phyloP scores from a whole-genome alignment of 371 early-diverging fungal genomes.

The Paraphysoderma sedebokerense region DNA sequence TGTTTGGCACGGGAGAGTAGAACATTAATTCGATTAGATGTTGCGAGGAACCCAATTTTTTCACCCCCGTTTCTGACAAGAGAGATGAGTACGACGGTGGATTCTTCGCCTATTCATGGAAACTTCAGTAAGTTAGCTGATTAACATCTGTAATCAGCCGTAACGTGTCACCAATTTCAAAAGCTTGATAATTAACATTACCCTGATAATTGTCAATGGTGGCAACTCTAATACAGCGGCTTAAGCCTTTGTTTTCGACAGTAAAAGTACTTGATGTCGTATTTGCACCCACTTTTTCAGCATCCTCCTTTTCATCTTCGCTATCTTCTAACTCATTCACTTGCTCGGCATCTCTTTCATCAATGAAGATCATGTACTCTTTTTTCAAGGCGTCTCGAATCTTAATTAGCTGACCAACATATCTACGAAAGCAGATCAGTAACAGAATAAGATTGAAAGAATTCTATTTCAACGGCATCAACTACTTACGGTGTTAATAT shows the following conservation, averaged over 20 bases:
- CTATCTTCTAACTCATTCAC: conserved; percentile 3
- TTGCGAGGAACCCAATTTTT: conserved; percentile 23
- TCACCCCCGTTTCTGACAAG: not conserved
- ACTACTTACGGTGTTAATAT: conserved; percentile 31
- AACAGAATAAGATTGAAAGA: not conserved
- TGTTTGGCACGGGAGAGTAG: conserved; percentile 22
- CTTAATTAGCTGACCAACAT: conserved; percentile 27
- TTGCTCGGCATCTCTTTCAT: conserved; percentile 3
- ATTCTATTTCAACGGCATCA: too few relatives aligned
- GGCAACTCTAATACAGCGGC: conserved; percentile 8
- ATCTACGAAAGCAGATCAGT: conserved; percentile 1
- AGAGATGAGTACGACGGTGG: conserved; percentile 19
- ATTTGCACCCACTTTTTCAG: not conserved
- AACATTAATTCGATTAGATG: conserved; percentile 24
- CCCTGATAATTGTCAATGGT: conserved; percentile 20
- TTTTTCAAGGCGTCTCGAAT: conserved; percentile 13
- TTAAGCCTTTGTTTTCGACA: not conserved
- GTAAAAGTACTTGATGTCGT: not conserved
- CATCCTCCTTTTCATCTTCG: conserved; percentile 4
- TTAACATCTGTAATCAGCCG: too few relatives aligned
- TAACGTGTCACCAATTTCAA: too few relatives aligned
- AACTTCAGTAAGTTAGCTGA: too few relatives aligned
- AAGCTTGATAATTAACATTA: not conserved
- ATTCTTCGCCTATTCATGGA: conserved; percentile 23
- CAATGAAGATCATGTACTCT: not conserved